phyloP scores from a whole-genome alignment of 1,284 basidiomycete species.

The Polyporus tsugae region DNA sequence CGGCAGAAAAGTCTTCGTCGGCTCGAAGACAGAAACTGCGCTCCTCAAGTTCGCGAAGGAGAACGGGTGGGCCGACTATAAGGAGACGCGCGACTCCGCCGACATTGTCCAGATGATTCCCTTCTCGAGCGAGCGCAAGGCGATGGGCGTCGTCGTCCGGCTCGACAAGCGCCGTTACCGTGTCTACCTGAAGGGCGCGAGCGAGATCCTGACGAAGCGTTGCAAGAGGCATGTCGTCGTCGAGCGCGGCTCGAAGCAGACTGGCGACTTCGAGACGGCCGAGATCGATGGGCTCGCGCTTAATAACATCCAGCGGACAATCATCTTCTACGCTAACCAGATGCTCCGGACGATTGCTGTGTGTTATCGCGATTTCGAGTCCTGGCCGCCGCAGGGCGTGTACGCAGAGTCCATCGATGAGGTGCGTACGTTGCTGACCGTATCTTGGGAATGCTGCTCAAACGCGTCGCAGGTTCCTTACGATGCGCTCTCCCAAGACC shows the following conservation, averaged over 20 bases:
- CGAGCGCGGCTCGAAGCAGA: conserved; percentile 44
- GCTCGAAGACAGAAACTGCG: conserved; percentile 97
- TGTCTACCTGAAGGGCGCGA: conserved; percentile 92
- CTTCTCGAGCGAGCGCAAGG: conserved; percentile 94
- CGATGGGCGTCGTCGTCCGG: conserved; percentile 93
- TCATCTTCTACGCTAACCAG: conserved; percentile 97
- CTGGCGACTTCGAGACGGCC: conserved; percentile 59
- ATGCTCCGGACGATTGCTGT: conserved; percentile 92
- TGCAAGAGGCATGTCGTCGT: conserved; percentile 82
- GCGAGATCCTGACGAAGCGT: conserved; percentile 87
- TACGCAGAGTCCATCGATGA: conserved; percentile 59
- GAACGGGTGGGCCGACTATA: conserved; percentile 85
- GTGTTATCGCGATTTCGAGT: conserved; percentile 89
- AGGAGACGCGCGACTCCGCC: conserved; percentile 70
- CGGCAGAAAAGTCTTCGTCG: conserved; percentile 80
- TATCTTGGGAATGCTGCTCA: conserved; percentile 8
- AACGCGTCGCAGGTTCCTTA: conserved; percentile 67
- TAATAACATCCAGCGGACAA: conserved; percentile 89
- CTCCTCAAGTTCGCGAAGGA: conserved; percentile 91
- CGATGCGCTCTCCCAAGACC: conserved; percentile 71
- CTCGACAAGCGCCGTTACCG: conserved; percentile 62
- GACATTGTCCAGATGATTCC: conserved; percentile 90
- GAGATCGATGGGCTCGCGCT: conserved; percentile 70
- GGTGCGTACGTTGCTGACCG: conserved; percentile 42
- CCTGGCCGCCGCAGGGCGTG: conserved; percentile 81